Evolutionary conservation across 768 basidiomycete genomes (phyloP).

Genomic region (Hydnomerulius pinastri): DNA sequence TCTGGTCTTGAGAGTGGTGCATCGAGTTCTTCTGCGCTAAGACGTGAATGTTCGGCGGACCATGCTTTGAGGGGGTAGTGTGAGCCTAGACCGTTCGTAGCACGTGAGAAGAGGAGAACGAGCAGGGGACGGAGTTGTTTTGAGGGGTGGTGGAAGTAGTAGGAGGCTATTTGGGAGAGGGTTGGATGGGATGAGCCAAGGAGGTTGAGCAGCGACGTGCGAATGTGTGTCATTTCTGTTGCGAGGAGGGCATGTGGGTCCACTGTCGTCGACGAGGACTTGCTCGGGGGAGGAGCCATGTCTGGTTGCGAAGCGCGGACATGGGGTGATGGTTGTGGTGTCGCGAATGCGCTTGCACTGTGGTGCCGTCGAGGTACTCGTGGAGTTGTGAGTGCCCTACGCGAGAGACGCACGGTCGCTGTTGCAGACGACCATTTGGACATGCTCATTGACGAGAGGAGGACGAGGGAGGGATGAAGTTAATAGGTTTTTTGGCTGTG

Average conservation of each 20-base stretch:
- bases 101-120: conserved; percentile 86
- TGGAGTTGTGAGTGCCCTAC: neutral
- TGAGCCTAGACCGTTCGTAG: conserved; percentile 86
- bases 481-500: too few species aligned
- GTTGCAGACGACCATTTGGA: conserved; percentile 17
- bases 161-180: conserved; percentile 84
- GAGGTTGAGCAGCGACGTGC: conserved; percentile 69
- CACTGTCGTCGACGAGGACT: conserved; percentile 23
- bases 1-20: conserved; percentile 75
- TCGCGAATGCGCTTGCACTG: conserved; percentile 45
- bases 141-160: conserved; percentile 88
- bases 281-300: neutral
- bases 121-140: conserved; percentile 90
- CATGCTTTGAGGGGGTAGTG: conserved; percentile 62
- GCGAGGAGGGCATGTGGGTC: conserved; percentile 75
- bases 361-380: conserved; percentile 32
- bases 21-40: conserved; percentile 66
- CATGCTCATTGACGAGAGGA: conserved; percentile 21
- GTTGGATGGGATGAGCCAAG: conserved; percentile 89
- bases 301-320: conserved; percentile 16
- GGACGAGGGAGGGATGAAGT: neutral
- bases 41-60: conserved; percentile 60
- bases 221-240: conserved; percentile 71
- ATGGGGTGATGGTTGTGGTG: conserved; percentile 14
- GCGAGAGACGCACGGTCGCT: conserved; percentile 18